Base-by-base conservation (phyloP, 169 alveolate species). In the Plasmodium vinckei region DNA sequence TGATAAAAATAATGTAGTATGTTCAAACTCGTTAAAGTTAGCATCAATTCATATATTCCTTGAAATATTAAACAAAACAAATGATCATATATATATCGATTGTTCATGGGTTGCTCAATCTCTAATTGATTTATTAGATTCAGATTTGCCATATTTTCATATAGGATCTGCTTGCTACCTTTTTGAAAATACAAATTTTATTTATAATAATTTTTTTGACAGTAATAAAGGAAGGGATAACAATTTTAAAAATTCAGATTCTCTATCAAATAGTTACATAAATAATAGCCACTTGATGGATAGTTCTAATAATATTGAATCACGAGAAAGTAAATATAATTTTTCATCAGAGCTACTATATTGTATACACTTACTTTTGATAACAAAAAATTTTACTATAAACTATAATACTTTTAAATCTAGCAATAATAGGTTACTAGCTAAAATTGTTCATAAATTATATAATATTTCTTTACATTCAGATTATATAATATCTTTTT, bases 101-200 rank as follows among this genome's bases (percentile, higher is more conserved):
- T 84, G 87, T 33, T 56, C 91, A 9, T 84, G 91, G 91, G 27
- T 84, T 27, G 84, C 75, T 13, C 39, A 10, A 39, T 42, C 39
- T 12, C 33, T 84, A 9, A 51, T 84, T 12, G 10, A 61, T 10
- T 44, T 84, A 25, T 23, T 84, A 21, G 87, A 84, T 15, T 23
- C 71, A 46, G 39, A 67, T 17, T 12, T 84, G 27, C 87, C 86
- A 17, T 23, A 27, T 47, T 84, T 69, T 47, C 47, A 56, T 42
- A 46, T 19, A 15, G 84, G 69, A 4, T 68, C 87, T 2, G 5
- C 56, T 2, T 9, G n/a, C 17, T 77, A 47, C 42, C 57, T 77
- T 39, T 21, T 77, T 19, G 79, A 64, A 57, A 6, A 84, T 5
- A 64, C 17, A 46, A 56, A 59, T 84, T 54, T 59, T 21, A 21